Evolutionary conservation across 805 yeast species (phyloP).

Genomic region (Suhomyces tanzawaensis): DNA sequence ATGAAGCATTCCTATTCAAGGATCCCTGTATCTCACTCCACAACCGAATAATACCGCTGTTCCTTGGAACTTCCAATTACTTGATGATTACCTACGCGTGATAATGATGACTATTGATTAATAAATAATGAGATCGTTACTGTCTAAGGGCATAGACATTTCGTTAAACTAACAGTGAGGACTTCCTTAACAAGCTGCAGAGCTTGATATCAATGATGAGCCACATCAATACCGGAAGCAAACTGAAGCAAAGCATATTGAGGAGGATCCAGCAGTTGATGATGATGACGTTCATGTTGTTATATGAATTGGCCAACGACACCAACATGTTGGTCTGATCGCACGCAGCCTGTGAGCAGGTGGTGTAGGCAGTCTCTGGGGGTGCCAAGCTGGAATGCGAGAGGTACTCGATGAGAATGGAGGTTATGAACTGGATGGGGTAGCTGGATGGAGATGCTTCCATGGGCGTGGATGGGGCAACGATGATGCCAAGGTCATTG

Average conservation of each 20-base stretch:
- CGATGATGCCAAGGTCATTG: slow-evolving; percentile 1
- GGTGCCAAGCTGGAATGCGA: slow-evolving; percentile 10
- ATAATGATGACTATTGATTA: not conserved
- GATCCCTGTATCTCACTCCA: too few species aligned
- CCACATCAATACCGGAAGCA: slow-evolving; percentile 25
- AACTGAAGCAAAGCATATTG: slow-evolving; percentile 16
- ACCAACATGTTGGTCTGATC: slow-evolving; percentile 2
- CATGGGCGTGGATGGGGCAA: not conserved
- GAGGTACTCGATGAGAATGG: slow-evolving; percentile 17
- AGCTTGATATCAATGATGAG: slow-evolving; percentile 16
- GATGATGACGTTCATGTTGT: slow-evolving; percentile 10
- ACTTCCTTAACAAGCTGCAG: not conserved
- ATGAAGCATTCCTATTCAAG: too few species aligned
- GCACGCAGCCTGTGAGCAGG: slow-evolving; percentile 8
- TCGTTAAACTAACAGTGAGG: not conserved
- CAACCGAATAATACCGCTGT: too few species aligned
- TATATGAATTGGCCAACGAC: slow-evolving; percentile 6
- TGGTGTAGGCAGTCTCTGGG: slow-evolving; percentile 1
- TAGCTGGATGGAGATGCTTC: not conserved
- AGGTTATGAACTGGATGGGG: slow-evolving; percentile 16
- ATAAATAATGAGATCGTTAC: not conserved
- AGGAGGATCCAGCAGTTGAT: slow-evolving; percentile 18
- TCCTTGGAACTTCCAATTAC: too few species aligned
- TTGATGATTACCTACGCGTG: not conserved
- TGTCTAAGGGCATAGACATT: not conserved